A percentile compares a stretch with the other conserved stretches of the same genome.
phyloP scores from a whole-genome alignment of 495 filamentous ascomycete genomes.

The Amphirosellinia nigrospora region DNA sequence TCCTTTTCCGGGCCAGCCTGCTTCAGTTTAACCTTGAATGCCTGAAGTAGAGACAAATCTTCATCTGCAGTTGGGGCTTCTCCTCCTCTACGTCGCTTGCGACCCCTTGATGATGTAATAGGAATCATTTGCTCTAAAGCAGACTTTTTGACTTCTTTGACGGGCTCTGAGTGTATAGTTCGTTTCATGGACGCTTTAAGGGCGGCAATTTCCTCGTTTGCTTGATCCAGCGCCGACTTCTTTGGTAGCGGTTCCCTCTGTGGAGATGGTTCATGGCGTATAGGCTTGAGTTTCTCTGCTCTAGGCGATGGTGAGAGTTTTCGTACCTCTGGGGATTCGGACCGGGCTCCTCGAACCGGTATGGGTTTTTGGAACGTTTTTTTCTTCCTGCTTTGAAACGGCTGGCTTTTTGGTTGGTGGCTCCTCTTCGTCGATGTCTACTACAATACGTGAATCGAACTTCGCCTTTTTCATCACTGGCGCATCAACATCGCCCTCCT shows the following conservation, averaged over 20 bases:
- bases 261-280: conserved; percentile 46
- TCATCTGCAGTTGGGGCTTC: conserved; percentile 45
- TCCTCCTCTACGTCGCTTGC: conserved; percentile 72
- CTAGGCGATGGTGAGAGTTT: conserved; percentile 32
- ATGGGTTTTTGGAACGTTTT: conserved; percentile 41
- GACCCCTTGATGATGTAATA: conserved; percentile 75
- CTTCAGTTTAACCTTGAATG: conserved; percentile 81
- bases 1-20: conserved; percentile 58
- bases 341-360: conserved; percentile 34
- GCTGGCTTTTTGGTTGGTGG: conserved; percentile 37
- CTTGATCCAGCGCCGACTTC: conserved; percentile 73
- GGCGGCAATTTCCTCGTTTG: conserved; percentile 89
- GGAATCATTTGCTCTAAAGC: conserved; percentile 79
- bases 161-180: conserved; percentile 64
- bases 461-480: conserved; percentile 84
- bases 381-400: conserved; percentile 32
- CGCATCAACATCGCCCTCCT: conserved; percentile 74
- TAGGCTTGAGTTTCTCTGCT: conserved; percentile 31
- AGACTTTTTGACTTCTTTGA: conserved; percentile 64
- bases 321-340: conserved; percentile 24
- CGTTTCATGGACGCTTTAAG: conserved; percentile 94
- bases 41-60: conserved; percentile 72
- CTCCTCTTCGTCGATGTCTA: conserved; percentile 55
- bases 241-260: conserved; percentile 57
- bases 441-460: conserved; percentile 85